A percentile compares a stretch with the other conserved stretches of the same genome.
Conservation (phyloP, 495 filamentous ascomycete species). For the Emericellopsis terricola region DNA sequence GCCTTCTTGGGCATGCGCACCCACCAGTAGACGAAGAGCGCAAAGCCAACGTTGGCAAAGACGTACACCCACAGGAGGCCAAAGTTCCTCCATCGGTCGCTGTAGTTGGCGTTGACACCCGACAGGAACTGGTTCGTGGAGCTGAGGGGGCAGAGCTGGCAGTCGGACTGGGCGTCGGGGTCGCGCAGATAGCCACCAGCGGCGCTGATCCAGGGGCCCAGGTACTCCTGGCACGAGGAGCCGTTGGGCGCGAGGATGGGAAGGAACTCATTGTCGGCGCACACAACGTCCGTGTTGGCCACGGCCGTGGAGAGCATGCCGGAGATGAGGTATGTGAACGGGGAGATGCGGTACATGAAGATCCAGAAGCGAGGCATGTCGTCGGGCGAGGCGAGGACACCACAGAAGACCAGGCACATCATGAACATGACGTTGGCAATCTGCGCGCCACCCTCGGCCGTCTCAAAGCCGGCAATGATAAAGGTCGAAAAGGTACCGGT, state of each 20-base stretch:
- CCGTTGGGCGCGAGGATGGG: conserved; percentile 32
- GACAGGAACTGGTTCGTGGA: conserved; percentile 46
- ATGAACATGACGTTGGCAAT: conserved; percentile 49
- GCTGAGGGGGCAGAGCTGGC: conserved; percentile 39
- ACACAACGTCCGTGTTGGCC: conserved; percentile 37
- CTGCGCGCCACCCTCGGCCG: conserved; percentile 45
- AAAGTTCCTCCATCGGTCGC: conserved; percentile 51
- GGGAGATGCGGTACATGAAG: conserved; percentile 67
- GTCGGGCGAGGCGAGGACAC: conserved; percentile 47
- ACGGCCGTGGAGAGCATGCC: conserved; percentile 44
- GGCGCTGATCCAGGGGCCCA: conserved; percentile 26
- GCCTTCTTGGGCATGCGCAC: conserved; percentile 53
- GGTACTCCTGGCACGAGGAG: conserved; percentile 39
- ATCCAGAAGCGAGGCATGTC: conserved; percentile 61
- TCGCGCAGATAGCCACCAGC: conserved; percentile 36
- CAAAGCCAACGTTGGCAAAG: conserved; percentile 58
- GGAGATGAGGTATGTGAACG: conserved; percentile 53
- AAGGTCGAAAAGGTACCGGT: conserved; percentile 52
- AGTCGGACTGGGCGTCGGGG: conserved; percentile 29
- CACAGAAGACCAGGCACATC: conserved; percentile 52
- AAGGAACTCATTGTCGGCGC: conserved; percentile 42
- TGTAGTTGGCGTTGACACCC: conserved; percentile 27
- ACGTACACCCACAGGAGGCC: conserved; percentile 52
- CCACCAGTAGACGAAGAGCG: conserved; percentile 63
- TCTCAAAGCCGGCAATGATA: conserved; percentile 49